These are phyloP conservation scores for Cryptococcus hybrid DNA, from an alignment of 1,284 basidiomycete genomes.

Conservation along the genomic window DNA sequence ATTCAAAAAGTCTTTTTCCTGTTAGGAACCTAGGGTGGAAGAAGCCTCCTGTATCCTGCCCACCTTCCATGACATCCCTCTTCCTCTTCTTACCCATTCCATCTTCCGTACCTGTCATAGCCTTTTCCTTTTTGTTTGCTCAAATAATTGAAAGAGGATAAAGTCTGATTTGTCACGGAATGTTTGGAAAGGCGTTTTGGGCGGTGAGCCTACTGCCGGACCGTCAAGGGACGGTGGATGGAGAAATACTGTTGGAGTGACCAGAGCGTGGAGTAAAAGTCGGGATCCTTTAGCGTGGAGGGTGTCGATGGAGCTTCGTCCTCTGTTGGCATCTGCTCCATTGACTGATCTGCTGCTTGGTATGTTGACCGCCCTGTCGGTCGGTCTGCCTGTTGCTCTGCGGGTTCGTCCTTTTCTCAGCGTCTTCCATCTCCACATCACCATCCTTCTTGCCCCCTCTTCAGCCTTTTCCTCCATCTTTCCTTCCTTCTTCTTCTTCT, in stretches of 20 bases:
- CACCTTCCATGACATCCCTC: constrained; percentile 11
- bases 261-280: constrained; percentile 49
- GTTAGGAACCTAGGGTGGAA: constrained; percentile 48
- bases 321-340: not conserved
- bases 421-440: constrained; percentile 6
- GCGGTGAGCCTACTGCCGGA: constrained; percentile 19
- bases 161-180: constrained; percentile 40
- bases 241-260: constrained; percentile 48
- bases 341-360: not conserved
- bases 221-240: constrained; percentile 40
- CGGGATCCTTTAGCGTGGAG: constrained; percentile 9
- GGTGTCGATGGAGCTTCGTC: not conserved
- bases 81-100: constrained; percentile 25
- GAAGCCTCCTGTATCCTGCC: constrained; percentile 23
- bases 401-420: not conserved
- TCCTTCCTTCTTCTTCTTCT: constrained; percentile 3
- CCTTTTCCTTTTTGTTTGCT: constrained; percentile 40
- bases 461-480: constrained; percentile 8
- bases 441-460: constrained; percentile 4
- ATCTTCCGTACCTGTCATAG: constrained; percentile 28
- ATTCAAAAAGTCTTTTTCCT: constrained; percentile 37
- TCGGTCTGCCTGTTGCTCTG: no score
- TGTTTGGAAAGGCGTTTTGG: constrained; percentile 30
- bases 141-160: constrained; percentile 37
- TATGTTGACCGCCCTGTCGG: no score